These are phyloP conservation scores for Emericellopsis atlantica DNA, from an alignment of 2,329 filamentous ascomycete genomes.

Conservation along the genomic window DNA sequence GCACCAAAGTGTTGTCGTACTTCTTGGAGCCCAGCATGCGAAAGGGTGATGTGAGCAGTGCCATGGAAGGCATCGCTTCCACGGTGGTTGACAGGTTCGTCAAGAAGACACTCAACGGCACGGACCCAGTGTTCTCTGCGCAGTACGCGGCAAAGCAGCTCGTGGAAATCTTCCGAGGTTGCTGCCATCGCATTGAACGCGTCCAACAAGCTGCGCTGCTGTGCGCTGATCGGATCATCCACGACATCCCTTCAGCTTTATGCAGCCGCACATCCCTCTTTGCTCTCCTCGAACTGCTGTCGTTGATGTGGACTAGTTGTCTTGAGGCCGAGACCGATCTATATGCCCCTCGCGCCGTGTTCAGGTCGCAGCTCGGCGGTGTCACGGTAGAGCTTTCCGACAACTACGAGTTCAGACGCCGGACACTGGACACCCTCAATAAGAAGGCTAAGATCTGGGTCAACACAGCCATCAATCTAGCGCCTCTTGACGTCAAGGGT, in stretches of 20 bases:
- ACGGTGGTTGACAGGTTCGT: conserved; percentile 72
- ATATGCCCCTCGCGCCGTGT: conserved; percentile 75
- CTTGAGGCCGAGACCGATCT: conserved; percentile 89
- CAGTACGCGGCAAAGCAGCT: conserved; percentile 84
- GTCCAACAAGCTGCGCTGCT: conserved; percentile 78
- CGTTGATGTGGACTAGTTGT: conserved; percentile 91
- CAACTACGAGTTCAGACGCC: conserved; percentile 70
- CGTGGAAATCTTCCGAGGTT: conserved; percentile 71
- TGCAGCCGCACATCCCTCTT: conserved; percentile 88
- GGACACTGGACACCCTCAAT: conserved; percentile 68
- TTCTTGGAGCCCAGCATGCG: conserved; percentile 86
- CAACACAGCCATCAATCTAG: conserved; percentile 63
- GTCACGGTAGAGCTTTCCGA: conserved; percentile 88
- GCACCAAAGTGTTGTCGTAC: conserved; percentile 79
- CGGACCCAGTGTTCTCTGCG: conserved; percentile 70
- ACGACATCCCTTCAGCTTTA: conserved; percentile 73
- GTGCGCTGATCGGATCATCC: conserved; percentile 78
- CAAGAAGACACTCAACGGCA: conserved; percentile 57
- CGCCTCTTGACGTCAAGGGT: conserved; percentile 88
- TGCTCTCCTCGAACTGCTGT: conserved; percentile 80
- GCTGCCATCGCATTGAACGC: conserved; percentile 85
- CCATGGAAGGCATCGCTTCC: conserved; percentile 51
- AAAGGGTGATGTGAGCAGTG: conserved; percentile 46
- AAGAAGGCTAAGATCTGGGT: conserved; percentile 73
- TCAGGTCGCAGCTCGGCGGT: conserved; percentile 63